Base-by-base conservation (phyloP, 2,329 filamentous ascomycete species). In the Cladosporium sp. region DNA sequence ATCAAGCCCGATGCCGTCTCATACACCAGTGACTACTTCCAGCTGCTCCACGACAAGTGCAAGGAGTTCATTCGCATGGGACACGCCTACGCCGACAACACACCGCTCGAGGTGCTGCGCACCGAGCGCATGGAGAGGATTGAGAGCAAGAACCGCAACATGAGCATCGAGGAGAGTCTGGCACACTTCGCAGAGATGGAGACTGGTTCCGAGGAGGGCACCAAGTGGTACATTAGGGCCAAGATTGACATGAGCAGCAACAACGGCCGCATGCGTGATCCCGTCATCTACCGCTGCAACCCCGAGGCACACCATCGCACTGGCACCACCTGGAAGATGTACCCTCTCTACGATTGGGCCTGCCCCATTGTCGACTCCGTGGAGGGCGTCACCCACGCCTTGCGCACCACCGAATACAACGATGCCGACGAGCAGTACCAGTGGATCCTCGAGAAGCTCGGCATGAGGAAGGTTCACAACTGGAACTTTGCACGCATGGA, bases 251-350 rank as follows among this genome's bases (percentile, higher is more conserved):
- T 91, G 72, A 92, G 96, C 78, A 91, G 95, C 80, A 91, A 91
- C 70, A 98, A 99, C 84, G 96, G 96, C 81, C 92, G 95, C 63
- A 89, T 98, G 87, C 87, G 95, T 71, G 95, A 99, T 78, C 95
- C 95, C 14, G 93, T 98, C 79, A 96, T 99, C 78, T 98, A 97
- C 85, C 90, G 95, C 71, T 97, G 93, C 86, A 97, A 96, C 75
- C 84, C 86, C 6, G 76, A 84, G 59, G 78, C 82, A 12, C 91
- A 95, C 78, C 92, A 95, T 81, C 88, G 92, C 71, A 95, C 92
- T 1, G 91, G 91, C 36, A 86, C 83, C 66, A 87, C 84, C 68
- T 94, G 91, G 90, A 94, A 93, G 81, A 90, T 92, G 76, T 94
- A 94, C 80, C 91, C 91, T 38, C 94, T 90, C 70, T 95, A 95